A percentile compares a stretch with the other conserved stretches of the same genome.
Conservation (phyloP, 208 protist species). For the Strigomonas galati region DNA sequence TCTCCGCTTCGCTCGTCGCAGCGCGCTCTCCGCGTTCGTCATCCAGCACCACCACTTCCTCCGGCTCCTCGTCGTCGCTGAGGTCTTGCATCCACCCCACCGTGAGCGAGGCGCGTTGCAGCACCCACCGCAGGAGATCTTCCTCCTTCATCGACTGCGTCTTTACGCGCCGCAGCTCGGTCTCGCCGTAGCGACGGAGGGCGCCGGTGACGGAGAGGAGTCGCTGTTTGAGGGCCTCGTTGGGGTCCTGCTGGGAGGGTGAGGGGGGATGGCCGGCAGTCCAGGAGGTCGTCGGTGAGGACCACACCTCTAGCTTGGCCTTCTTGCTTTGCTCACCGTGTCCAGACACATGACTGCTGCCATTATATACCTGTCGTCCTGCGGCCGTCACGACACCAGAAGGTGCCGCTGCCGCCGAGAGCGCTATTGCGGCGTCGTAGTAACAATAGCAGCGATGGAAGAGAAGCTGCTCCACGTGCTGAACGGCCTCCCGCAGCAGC, state of each 20-base stretch:
- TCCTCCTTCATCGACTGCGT: conserved; percentile 32
- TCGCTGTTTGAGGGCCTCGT: neutral
- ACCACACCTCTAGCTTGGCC: no score
- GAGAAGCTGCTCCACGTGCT: conserved; percentile 16
- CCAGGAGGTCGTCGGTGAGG: neutral
- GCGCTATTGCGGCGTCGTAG: conserved; percentile 24
- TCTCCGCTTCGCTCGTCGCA: neutral
- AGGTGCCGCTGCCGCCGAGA: neutral
- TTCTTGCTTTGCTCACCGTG: no score
- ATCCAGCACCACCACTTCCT: neutral
- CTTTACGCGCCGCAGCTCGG: conserved; percentile 32
- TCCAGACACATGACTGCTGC: no score
- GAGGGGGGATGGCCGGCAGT: neutral
- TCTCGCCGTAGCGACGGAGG: conserved; percentile 36
- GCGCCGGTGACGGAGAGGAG: conserved; percentile 26
- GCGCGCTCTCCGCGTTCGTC: neutral
- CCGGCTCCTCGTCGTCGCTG: neutral
- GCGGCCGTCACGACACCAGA: neutral
- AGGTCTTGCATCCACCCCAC: neutral
- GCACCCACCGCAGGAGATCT: conserved; percentile 53
- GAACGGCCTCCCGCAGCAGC: conserved; percentile 15
- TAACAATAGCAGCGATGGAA: conserved; percentile 32
- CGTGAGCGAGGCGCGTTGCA: conserved; percentile 34
- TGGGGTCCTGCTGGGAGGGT: neutral
- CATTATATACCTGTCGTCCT: neutral